These are phyloP conservation scores for Fusarium fujikuroi DNA, from an alignment of 2,329 filamentous ascomycete genomes.

Conservation along the genomic window DNA sequence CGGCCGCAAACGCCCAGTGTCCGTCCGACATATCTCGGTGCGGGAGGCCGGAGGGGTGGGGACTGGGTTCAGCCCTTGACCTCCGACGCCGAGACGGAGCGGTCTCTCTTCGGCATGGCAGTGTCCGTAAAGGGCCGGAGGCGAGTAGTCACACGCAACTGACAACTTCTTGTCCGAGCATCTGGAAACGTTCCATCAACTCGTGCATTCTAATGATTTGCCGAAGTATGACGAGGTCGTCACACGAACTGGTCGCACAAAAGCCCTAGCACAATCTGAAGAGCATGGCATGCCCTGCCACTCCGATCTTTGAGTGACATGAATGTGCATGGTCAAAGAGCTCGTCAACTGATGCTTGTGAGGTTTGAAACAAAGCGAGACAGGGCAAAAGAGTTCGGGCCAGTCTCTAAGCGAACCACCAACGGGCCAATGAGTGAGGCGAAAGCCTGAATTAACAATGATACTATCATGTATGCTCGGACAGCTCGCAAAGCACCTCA, in stretches of 20 bases:
- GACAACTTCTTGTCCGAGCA: conserved; percentile 28
- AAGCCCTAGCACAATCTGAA: conserved; percentile 16
- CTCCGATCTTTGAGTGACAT: conserved; percentile 9
- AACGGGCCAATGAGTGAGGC: conserved; percentile 8
- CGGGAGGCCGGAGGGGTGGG: conserved; percentile 26
- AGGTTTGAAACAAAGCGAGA: conserved; percentile 8
- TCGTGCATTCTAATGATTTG: conserved; percentile 24
- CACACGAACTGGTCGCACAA: conserved; percentile 15
- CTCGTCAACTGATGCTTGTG: conserved; percentile 1
- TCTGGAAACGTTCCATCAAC: conserved; percentile 41
- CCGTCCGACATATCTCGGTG: conserved; percentile 29
- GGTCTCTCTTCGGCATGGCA: conserved; percentile 31
- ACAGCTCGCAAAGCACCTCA: conserved; percentile 18
- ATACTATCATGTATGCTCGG: conserved; percentile 9
- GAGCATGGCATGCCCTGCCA: background rate
- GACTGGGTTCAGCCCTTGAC: conserved; percentile 1
- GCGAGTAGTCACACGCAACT: conserved; percentile 26
- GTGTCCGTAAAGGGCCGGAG: conserved; percentile 33
- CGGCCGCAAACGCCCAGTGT: conserved; percentile 22
- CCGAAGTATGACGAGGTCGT: conserved; percentile 25
- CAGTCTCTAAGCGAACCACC: background rate
- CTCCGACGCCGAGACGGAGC: conserved; percentile 34
- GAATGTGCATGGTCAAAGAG: conserved; percentile 4
- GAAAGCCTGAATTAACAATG: background rate
- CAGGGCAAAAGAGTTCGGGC: conserved; percentile 18